Conservation (phyloP, 352 stramenopile species). For the Globisporangium nagaii region DNA sequence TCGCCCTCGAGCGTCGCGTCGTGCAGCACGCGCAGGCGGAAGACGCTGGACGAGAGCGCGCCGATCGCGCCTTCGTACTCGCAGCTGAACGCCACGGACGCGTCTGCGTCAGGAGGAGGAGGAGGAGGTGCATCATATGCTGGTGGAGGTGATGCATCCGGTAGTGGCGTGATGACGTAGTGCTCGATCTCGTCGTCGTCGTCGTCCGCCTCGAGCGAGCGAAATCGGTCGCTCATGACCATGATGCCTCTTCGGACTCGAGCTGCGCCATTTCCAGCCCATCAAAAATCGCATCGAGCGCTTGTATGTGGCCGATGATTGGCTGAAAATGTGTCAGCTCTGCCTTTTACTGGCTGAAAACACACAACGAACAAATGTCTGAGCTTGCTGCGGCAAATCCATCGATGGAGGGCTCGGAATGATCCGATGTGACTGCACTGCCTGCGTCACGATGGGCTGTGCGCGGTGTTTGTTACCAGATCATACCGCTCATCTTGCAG, state of each 20-base stretch:
- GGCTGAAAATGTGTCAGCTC: background rate
- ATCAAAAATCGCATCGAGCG: background rate
- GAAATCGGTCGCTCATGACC: background rate
- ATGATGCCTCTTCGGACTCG: background rate
- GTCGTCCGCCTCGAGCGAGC: background rate
- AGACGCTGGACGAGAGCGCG: conserved; percentile 29
- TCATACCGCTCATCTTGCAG: too few species aligned
- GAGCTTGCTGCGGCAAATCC: too few species aligned
- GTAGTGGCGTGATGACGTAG: background rate
- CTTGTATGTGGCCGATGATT: background rate
- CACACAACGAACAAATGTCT: too few species aligned
- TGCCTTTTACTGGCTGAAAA: too few species aligned
- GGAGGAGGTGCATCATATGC: background rate
- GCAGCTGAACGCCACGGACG: conserved; percentile 16
- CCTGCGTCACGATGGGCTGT: too few species aligned
- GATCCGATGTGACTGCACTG: too few species aligned
- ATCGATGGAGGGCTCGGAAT: too few species aligned
- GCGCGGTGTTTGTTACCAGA: too few species aligned
- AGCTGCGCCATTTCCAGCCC: background rate
- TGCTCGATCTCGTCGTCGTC: conserved; percentile 2
- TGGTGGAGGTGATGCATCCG: background rate
- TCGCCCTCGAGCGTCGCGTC: conserved; percentile 34
- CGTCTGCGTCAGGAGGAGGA: too few species aligned
- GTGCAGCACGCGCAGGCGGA: conserved; percentile 34
- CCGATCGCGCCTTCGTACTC: conserved; percentile 47